A percentile compares a stretch with the other conserved stretches of the same genome.
These are phyloP conservation scores for Salix brachista DNA, from an alignment of 345 rosid genomes.

Conservation along the genomic window DNA sequence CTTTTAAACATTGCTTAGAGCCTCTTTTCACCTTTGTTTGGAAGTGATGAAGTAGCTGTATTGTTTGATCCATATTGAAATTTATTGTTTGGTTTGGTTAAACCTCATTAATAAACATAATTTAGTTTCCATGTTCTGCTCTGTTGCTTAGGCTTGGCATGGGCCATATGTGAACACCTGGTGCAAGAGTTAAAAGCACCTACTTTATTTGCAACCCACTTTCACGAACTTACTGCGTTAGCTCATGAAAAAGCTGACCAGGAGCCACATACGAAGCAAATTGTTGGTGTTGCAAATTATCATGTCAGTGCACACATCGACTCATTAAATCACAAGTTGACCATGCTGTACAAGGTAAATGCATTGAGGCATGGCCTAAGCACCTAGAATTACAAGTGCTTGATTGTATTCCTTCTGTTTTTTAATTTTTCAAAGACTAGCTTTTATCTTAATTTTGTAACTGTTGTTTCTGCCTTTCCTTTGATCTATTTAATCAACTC, in stretches of 20 bases:
- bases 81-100: background rate
- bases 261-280: constrained; percentile 37
- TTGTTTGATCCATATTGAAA: background rate
- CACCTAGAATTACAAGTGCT: no score
- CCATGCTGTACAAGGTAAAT: constrained; percentile 93
- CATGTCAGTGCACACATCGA: constrained; percentile 98
- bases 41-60: background rate
- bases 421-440: no score
- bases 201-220: constrained; percentile 91
- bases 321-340: constrained; percentile 70
- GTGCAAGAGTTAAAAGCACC: constrained; percentile 88
- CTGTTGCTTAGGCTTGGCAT: constrained; percentile 66
- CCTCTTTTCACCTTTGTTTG: background rate
- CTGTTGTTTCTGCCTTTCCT: no score
- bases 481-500: no score
- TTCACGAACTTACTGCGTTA: constrained; percentile 93
- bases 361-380: background rate
- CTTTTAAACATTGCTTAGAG: background rate
- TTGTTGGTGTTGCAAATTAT: constrained; percentile 78
- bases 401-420: no score
- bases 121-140: background rate
- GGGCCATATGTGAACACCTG: constrained; percentile 99
- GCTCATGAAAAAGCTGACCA: constrained; percentile 48
- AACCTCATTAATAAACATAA: background rate
- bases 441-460: no score